Evolutionary conservation across 208 protist species (phyloP).

Genomic region (Leishmania guyanensis): DNA sequence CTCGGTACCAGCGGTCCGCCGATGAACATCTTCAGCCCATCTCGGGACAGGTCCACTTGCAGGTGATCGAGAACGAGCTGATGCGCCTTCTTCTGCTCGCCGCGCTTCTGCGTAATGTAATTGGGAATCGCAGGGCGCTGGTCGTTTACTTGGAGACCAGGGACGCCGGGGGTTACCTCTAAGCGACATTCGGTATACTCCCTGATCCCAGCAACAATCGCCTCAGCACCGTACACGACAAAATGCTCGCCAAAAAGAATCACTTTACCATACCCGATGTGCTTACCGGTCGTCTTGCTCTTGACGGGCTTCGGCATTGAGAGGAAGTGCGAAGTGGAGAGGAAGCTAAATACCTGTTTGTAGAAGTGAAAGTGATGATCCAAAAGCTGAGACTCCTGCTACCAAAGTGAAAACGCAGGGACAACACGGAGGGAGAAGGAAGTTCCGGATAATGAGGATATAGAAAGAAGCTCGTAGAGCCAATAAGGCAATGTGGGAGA

Average conservation of each 20-base stretch:
- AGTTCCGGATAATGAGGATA: not conserved
- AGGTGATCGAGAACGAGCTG: slow-evolving; percentile 74
- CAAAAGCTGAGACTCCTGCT: not conserved
- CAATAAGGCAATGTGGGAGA: not conserved
- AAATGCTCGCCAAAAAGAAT: slow-evolving; percentile 95
- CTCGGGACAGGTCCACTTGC: slow-evolving; percentile 56
- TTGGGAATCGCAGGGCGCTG: slow-evolving; percentile 73
- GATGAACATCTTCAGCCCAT: slow-evolving; percentile 65
- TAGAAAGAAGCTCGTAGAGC: not conserved
- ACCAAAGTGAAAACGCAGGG: not conserved
- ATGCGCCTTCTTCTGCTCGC: slow-evolving; percentile 79
- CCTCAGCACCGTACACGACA: slow-evolving; percentile 86
- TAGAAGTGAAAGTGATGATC: not conserved
- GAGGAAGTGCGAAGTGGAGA: not conserved
- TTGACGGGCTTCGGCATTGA: slow-evolving; percentile 44
- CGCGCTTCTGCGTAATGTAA: slow-evolving; percentile 77
- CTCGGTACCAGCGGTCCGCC: slow-evolving; percentile 72
- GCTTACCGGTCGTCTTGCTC: slow-evolving; percentile 39
- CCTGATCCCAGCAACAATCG: slow-evolving; percentile 77
- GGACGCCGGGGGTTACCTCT: slow-evolving; percentile 35
- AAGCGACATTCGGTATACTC: slow-evolving; percentile 82
- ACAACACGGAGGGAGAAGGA: not conserved
- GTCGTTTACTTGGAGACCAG: slow-evolving; percentile 70
- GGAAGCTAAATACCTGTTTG: slow-evolving; percentile 1
- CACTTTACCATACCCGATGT: slow-evolving; percentile 88